Conservation (phyloP, 2,329 filamentous ascomycete genomes). For the Fusarium torulosum region DNA sequence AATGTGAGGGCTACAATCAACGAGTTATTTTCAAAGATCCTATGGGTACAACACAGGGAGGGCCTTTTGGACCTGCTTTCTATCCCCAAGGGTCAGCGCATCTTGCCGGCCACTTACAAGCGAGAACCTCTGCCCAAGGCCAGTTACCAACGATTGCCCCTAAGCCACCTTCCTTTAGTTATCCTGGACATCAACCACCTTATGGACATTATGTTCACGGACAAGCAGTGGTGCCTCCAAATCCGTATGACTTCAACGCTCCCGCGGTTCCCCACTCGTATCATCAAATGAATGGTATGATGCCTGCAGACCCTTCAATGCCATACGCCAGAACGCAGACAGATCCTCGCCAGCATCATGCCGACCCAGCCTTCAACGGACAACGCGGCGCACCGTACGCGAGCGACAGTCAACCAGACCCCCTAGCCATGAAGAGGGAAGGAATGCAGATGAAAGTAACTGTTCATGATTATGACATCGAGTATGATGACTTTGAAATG, state of each 20-base stretch:
- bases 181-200: conserved; percentile 40
- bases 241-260: conserved; percentile 42
- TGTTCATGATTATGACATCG: conserved; percentile 28
- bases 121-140: conserved; percentile 56
- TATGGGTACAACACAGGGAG: conserved; percentile 57
- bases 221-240: conserved; percentile 27
- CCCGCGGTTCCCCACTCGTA: conserved; percentile 28
- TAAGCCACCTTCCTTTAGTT: conserved; percentile 59
- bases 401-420: conserved; percentile 16
- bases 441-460: conserved; percentile 11
- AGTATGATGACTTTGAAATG: conserved; percentile 51
- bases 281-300: conserved; percentile 26
- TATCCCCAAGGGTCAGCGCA: conserved; percentile 58
- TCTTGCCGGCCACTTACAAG: conserved; percentile 50
- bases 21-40: conserved; percentile 84
- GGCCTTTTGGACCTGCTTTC: conserved; percentile 57
- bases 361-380: conserved; percentile 20
- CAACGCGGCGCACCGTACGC: conserved; percentile 24
- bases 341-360: conserved; percentile 35
- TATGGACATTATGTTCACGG: conserved; percentile 37
- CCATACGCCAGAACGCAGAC: conserved; percentile 29
- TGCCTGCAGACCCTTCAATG: conserved; percentile 26
- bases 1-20: conserved; percentile 87
- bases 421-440: conserved; percentile 20
- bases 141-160: conserved; percentile 62